Base-by-base conservation (phyloP, 75 land plant genomes). In the Pinus tabuliformis region DNA sequence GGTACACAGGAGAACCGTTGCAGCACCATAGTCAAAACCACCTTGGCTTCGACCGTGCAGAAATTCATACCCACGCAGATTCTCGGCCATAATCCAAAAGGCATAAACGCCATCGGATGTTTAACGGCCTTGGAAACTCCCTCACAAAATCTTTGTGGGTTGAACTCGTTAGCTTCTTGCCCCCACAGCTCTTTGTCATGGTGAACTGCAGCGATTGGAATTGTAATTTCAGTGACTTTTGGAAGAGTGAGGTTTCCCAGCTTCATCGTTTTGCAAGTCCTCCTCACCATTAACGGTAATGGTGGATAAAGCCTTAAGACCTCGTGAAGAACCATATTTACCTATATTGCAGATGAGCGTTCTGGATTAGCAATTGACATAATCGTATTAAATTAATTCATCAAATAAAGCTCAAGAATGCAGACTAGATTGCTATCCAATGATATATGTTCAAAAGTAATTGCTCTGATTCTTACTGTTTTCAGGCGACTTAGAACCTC, bases 111-210 rank as follows among this genome's bases (percentile, higher is more conserved):
- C 5, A 68, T 62, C 1, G 82, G 70, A 56, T 88, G 78, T 86
- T 22, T 80, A 30, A 30, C 30, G 30, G 30, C 30, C 30, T 30
- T 30, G 20, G 83, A 73, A 6, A 86, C 73, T 1, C 91, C 87
- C 30, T 85, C 80, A 17, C 80, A 56, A 64, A 91, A 91, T 33
- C 90, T 59, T 28, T 78, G 78, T 49, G 92, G 92, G 3, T 86
- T 88, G 83, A 88, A 91, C 17, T 75, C 60, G 0, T 16, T 73
- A 3, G 58, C 90, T 78, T 88, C 88, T 26, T 86, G 73, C 1
- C 92, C 90, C 92, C 92, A 91, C 2, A 83, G 59, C 36, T 84
- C 59, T 49, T 58, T 65, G 70, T 88, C 84, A 42, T 75, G 83
- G 58, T 91, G 85, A 4, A 84, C 14, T 59, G 83, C 62, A 28